Evolutionary conservation across 1,139 yeast genomes (phyloP).

Genomic region (Suhomyces yuchorum): DNA sequence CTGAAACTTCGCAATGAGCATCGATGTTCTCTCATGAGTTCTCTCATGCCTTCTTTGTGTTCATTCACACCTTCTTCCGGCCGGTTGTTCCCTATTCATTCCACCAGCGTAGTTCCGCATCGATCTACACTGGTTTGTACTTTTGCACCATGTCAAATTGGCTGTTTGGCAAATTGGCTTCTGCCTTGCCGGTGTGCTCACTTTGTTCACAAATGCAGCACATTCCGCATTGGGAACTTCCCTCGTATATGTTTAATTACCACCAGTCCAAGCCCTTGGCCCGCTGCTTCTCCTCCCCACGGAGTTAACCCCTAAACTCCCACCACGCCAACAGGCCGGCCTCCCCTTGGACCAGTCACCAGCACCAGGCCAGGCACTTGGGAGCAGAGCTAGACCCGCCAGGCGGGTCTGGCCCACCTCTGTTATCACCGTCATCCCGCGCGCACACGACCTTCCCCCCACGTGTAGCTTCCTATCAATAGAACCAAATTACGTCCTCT

Average conservation of each 20-base stretch:
- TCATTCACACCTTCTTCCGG: too few species aligned
- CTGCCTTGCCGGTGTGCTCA: not conserved
- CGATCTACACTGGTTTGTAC: too few species aligned
- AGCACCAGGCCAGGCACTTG: not conserved
- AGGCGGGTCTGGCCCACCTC: not conserved
- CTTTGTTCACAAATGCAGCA: not conserved
- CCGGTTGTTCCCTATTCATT: too few species aligned
- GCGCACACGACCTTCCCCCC: slow-evolving; percentile 5
- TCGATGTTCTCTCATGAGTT: too few species aligned
- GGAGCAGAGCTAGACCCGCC: too few species aligned
- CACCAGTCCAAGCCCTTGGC: not conserved
- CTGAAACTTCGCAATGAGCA: too few species aligned
- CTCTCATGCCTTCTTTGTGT: too few species aligned
- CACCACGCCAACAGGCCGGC: not conserved
- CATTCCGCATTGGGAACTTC: slow-evolving; percentile 1
- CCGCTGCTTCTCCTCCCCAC: not conserved
- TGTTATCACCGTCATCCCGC: not conserved
- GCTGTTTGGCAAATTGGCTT: not conserved
- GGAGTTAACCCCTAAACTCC: not conserved
- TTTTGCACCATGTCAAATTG: too few species aligned
- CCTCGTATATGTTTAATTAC: not conserved
- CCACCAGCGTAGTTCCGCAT: too few species aligned
- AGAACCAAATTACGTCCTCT: not conserved
- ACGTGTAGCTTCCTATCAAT: slow-evolving; percentile 2
- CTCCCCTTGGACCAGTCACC: not conserved